A percentile compares a stretch with the other conserved stretches of the same genome.
phyloP scores from a whole-genome alignment of 208 protist genomes.

The Crithidia sp. region DNA sequence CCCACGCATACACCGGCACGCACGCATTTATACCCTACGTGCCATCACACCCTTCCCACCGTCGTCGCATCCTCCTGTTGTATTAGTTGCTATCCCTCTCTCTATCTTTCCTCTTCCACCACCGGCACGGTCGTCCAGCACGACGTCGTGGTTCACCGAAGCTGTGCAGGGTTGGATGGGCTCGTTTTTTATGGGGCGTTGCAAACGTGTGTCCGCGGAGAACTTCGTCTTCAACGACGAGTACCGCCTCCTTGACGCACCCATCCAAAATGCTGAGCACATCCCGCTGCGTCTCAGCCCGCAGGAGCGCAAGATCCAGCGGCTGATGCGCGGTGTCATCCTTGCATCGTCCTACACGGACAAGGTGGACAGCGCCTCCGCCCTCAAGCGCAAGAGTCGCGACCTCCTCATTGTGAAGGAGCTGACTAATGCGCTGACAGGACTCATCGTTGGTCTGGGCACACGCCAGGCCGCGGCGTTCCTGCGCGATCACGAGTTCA shows the following conservation, averaged over 20 bases:
- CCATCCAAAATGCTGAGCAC: conserved; percentile 78
- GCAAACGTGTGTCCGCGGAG: conserved; percentile 27
- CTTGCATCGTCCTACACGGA: conserved; percentile 92
- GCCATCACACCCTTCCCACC: too few relatives aligned
- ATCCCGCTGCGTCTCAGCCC: conserved; percentile 88
- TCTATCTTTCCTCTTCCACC: too few relatives aligned
- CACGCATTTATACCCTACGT: too few relatives aligned
- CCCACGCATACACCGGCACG: too few relatives aligned
- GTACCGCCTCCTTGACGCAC: conserved; percentile 78
- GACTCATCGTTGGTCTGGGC: conserved; percentile 83
- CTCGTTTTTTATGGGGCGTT: conserved; percentile 33
- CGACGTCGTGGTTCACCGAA: conserved; percentile 30
- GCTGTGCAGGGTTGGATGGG: conserved; percentile 26
- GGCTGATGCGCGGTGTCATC: conserved; percentile 88
- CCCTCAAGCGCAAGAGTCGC: conserved; percentile 63
- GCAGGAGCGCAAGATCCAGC: conserved; percentile 87
- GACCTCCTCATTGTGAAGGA: conserved; percentile 78
- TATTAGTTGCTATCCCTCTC: too few relatives aligned
- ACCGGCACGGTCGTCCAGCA: background rate
- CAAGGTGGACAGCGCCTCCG: conserved; percentile 79
- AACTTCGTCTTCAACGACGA: conserved; percentile 51
- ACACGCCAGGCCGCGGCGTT: conserved; percentile 62
- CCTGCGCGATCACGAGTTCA: conserved; percentile 68
- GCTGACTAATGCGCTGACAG: conserved; percentile 81
- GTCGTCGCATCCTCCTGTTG: too few relatives aligned